Conservation (phyloP, 352 stramenopile genomes). For the Pythium oligandrum region DNA sequence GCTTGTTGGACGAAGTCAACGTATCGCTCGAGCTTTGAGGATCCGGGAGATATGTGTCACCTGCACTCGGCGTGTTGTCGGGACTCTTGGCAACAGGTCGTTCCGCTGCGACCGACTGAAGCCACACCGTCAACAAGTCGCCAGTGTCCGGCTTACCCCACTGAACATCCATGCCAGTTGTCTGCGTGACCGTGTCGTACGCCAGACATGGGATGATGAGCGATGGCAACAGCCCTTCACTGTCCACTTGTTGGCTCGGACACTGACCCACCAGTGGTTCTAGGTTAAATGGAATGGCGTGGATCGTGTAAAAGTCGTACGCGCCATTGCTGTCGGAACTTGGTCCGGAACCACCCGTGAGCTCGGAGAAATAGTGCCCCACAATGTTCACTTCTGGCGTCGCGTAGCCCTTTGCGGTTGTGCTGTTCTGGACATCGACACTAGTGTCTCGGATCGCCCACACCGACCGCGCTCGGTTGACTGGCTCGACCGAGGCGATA, state of each 20-base stretch:
- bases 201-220: slow-evolving; percentile 21
- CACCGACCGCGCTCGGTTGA: slow-evolving; percentile 11
- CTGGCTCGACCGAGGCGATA: slow-evolving; percentile 1
- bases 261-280: slow-evolving; percentile 22
- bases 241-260: slow-evolving; percentile 6
- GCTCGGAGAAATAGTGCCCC: slow-evolving; percentile 6
- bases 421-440: no score
- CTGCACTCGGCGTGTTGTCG: no score
- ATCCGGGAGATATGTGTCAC: no score
- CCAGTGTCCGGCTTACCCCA: slow-evolving; percentile 14
- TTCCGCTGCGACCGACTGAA: slow-evolving; percentile 15
- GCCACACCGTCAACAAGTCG: slow-evolving; percentile 15
- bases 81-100: no score
- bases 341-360: not conserved
- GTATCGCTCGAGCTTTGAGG: no score
- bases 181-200: slow-evolving; percentile 3
- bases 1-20: no score
- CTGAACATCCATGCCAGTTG: slow-evolving; percentile 1
- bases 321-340: no score
- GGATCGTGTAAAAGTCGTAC: slow-evolving; percentile 9
- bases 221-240: slow-evolving; percentile 13
- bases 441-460: slow-evolving; percentile 13
- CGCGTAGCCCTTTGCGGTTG: slow-evolving; percentile 11
- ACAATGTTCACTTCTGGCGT: slow-evolving; percentile 18
- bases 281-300: slow-evolving; percentile 16